Evolutionary conservation across 139 green algal species (phyloP).

Genomic region (Desmodesmus armatus): DNA sequence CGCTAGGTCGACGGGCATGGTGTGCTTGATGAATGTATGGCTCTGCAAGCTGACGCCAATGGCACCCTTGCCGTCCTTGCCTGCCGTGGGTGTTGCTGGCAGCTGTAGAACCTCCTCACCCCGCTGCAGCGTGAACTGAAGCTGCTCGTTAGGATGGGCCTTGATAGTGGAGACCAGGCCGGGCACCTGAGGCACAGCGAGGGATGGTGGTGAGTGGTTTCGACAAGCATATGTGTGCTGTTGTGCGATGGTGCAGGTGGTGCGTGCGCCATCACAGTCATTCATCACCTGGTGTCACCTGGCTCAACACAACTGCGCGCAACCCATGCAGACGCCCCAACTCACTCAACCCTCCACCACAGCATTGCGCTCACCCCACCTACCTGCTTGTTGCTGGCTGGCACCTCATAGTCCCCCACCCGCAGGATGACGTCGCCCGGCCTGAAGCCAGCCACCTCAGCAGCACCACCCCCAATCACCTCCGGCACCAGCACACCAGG

Average conservation of each 20-base stretch:
- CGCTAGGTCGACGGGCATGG: conserved; percentile 42
- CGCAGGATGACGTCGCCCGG: conserved; percentile 81
- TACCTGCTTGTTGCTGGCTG: conserved; percentile 50
- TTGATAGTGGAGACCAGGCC: conserved; percentile 77
- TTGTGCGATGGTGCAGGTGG: not conserved
- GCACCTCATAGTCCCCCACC: conserved; percentile 65
- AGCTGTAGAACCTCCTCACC: conserved; percentile 28
- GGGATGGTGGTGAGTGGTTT: not conserved
- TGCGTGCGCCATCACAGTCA: not conserved
- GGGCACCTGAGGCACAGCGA: conserved; percentile 45
- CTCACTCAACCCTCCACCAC: no score
- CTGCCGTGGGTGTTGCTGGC: conserved; percentile 13
- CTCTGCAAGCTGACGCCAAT: conserved; percentile 91
- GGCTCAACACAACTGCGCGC: not conserved
- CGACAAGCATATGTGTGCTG: not conserved
- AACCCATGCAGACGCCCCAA: no score
- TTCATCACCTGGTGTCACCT: not conserved
- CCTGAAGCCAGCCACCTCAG: conserved; percentile 73
- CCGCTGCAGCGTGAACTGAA: conserved; percentile 55
- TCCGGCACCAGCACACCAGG: conserved; percentile 83
- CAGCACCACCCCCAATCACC: conserved; percentile 64
- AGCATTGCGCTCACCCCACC: not conserved
- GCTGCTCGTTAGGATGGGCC: conserved; percentile 37
- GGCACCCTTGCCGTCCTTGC: conserved; percentile 31
- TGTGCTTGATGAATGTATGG: conserved; percentile 75